Conservation (phyloP, 352 stramenopile species). For the Globisporangium paddicum region DNA sequence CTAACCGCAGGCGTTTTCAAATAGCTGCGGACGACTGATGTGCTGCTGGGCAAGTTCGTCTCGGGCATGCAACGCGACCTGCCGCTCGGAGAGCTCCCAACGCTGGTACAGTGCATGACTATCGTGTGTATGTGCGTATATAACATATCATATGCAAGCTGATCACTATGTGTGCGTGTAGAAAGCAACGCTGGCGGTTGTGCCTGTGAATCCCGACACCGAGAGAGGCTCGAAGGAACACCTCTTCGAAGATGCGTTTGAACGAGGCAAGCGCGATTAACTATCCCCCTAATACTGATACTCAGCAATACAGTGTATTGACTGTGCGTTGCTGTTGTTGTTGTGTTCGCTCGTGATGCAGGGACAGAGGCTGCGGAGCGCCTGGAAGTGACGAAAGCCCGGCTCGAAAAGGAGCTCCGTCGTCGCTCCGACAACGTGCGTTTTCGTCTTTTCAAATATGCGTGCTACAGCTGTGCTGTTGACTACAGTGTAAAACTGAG, state of each 20-base stretch:
- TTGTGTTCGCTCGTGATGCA: neutral
- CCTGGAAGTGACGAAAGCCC: conserved; percentile 55
- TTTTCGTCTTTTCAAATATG: neutral
- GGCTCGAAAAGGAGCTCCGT: conserved; percentile 60
- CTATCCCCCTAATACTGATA: too few species aligned
- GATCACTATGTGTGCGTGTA: conserved; percentile 1
- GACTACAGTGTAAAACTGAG: neutral
- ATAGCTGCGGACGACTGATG: conserved; percentile 57
- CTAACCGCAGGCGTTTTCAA: neutral
- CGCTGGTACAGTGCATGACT: conserved; percentile 18
- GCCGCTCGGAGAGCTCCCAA: conserved; percentile 41
- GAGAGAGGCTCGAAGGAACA: conserved; percentile 32
- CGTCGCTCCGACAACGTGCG: conserved; percentile 40
- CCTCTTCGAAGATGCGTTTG: conserved; percentile 50
- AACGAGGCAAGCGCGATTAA: conserved; percentile 27
- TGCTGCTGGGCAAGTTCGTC: conserved; percentile 36
- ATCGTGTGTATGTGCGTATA: neutral
- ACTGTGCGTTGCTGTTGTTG: neutral
- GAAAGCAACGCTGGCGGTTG: conserved; percentile 59
- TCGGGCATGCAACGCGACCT: conserved; percentile 32
- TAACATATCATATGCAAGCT: too few species aligned
- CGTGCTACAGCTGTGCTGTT: neutral
- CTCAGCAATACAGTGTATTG: neutral
- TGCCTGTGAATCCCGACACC: conserved; percentile 29
- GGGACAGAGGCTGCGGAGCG: conserved; percentile 60